Percentiles rank a stretch among this genome's conserved stretches.
Evolutionary conservation across 768 basidiomycete species (phyloP).

Genomic region (Hericium rajendrae): DNA sequence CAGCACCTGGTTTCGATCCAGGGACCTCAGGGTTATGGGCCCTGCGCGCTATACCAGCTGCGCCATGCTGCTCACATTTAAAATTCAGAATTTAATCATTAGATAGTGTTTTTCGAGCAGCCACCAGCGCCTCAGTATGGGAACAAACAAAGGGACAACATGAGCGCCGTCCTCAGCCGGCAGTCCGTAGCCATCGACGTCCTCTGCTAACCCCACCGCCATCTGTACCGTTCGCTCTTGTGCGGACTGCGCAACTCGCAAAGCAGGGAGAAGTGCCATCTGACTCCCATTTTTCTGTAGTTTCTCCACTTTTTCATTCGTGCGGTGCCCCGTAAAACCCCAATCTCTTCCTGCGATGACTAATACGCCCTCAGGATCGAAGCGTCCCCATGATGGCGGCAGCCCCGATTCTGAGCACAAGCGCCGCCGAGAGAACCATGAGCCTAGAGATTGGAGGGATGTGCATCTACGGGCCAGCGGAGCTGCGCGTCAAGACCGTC

Average conservation of each 20-base stretch:
- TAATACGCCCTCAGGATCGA: conserved; percentile 78
- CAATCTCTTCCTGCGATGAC: conserved; percentile 43
- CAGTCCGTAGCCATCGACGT: no score
- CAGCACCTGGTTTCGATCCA: conserved; percentile 58
- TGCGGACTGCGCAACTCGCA: no score
- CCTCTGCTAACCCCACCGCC: no score
- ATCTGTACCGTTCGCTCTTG: no score
- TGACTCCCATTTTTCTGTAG: neutral
- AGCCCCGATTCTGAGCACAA: conserved; percentile 37
- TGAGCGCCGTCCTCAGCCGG: no score
- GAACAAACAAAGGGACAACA: no score
- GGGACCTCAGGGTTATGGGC: conserved; percentile 58
- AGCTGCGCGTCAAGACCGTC: conserved; percentile 18
- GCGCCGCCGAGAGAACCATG: conserved; percentile 40
- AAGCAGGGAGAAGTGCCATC: no score
- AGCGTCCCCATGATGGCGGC: conserved; percentile 65
- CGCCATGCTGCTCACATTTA: conserved; percentile 38
- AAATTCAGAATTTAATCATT: no score
- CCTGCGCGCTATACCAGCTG: conserved; percentile 45
- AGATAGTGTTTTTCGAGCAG: no score
- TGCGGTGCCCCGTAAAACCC: conserved; percentile 74
- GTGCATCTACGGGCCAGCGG: conserved; percentile 39
- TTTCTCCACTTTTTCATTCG: conserved; percentile 38
- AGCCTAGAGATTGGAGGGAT: conserved; percentile 61
- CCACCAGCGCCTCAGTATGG: no score